Conservation (phyloP, 2,329 filamentous ascomycete genomes). For the Cordyceps cicadae region DNA sequence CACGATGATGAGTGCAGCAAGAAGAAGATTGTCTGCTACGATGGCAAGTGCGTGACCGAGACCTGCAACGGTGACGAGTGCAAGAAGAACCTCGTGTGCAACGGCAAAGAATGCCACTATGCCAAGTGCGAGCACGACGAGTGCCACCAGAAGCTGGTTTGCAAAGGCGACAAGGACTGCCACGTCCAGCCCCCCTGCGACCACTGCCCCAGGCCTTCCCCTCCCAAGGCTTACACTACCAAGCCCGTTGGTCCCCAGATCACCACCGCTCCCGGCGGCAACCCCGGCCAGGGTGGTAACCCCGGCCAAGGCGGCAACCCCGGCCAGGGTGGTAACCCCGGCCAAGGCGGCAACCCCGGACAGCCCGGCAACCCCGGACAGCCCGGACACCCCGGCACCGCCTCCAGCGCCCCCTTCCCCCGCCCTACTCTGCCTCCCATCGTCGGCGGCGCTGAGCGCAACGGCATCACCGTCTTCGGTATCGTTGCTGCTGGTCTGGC, state of each 20-base stretch:
- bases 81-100: slow-evolving; percentile 27
- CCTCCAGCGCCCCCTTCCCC: neutral
- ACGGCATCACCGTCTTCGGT: slow-evolving; percentile 16
- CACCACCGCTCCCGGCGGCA: slow-evolving; percentile 8
- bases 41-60: slow-evolving; percentile 23
- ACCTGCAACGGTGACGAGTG: slow-evolving; percentile 23
- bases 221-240: too few relatives aligned
- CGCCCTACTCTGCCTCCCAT: slow-evolving; percentile 6
- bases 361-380: too few relatives aligned
- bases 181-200: slow-evolving; percentile 16
- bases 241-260: neutral
- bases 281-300: neutral
- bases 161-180: slow-evolving; percentile 20
- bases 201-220: slow-evolving; percentile 14
- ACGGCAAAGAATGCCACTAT: slow-evolving; percentile 22
- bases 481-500: slow-evolving; percentile 18
- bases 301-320: neutral
- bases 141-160: slow-evolving; percentile 24
- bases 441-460: slow-evolving; percentile 17
- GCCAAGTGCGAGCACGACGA: slow-evolving; percentile 22
- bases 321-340: neutral
- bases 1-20: slow-evolving; percentile 19
- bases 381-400: neutral
- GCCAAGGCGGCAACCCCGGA: slow-evolving; percentile 1
- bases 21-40: slow-evolving; percentile 28